Conservation (phyloP, 2,329 filamentous ascomycete species). For the Pseudocercospora macadamiae region DNA sequence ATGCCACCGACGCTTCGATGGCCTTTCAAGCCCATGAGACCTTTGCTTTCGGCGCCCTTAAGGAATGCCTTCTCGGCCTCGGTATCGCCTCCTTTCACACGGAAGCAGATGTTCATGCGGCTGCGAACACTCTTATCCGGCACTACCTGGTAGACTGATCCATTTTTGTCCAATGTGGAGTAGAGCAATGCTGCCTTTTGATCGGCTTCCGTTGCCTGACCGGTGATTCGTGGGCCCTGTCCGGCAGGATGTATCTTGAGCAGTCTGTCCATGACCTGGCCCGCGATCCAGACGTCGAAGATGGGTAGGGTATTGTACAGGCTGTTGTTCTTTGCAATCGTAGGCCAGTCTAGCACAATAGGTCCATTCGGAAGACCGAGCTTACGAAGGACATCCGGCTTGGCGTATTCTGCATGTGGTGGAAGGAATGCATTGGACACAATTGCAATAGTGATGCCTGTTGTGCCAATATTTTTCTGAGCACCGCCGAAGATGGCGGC, state of each 20-base stretch:
- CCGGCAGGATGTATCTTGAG: slow-evolving; percentile 57
- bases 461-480: slow-evolving; percentile 89
- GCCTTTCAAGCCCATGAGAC: slow-evolving; percentile 81
- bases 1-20: slow-evolving; percentile 87
- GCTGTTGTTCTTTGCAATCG: slow-evolving; percentile 87
- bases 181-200: slow-evolving; percentile 81
- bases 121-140: slow-evolving; percentile 76
- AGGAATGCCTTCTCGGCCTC: slow-evolving; percentile 83
- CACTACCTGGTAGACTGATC: slow-evolving; percentile 75
- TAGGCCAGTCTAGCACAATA: slow-evolving; percentile 79
- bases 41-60: slow-evolving; percentile 66
- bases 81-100: slow-evolving; percentile 26
- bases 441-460: slow-evolving; percentile 84
- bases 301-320: slow-evolving; percentile 96
- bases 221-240: slow-evolving; percentile 65
- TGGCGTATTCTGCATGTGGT: slow-evolving; percentile 66
- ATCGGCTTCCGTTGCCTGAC: slow-evolving; percentile 73
- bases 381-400: slow-evolving; percentile 69
- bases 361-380: slow-evolving; percentile 78
- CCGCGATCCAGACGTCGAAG: slow-evolving; percentile 89
- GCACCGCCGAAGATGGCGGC: slow-evolving; percentile 86
- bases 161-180: slow-evolving; percentile 70
- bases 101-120: slow-evolving; percentile 89
- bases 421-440: slow-evolving; percentile 80
- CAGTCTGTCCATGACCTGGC: slow-evolving; percentile 81